Evolutionary conservation across 495 filamentous ascomycete species (phyloP).

Genomic region (Beverwykella pulmonaria): DNA sequence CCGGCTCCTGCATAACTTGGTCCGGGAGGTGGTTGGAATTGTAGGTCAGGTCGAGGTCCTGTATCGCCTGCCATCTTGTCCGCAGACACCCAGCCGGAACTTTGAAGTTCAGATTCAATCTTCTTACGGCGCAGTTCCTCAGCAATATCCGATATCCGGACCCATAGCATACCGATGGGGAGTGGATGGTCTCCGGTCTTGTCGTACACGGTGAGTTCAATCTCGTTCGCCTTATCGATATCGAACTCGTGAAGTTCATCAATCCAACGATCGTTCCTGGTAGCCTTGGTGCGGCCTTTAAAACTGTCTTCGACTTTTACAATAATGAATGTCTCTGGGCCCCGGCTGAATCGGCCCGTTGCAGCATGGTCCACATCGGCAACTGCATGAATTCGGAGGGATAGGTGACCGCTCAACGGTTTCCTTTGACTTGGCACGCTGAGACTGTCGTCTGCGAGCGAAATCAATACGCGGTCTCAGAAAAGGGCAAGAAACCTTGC

Average conservation of each 20-base stretch:
- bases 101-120: conserved; percentile 90
- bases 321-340: conserved; percentile 91
- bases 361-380: conserved; percentile 94
- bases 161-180: conserved; percentile 94
- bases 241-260: conserved; percentile 87
- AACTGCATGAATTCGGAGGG: conserved; percentile 82
- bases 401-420: conserved; percentile 85
- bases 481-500: neutral
- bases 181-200: conserved; percentile 86
- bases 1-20: conserved; percentile 41
- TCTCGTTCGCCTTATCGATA: conserved; percentile 97
- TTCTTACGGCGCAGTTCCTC: conserved; percentile 98
- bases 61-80: conserved; percentile 78
- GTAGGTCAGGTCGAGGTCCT: conserved; percentile 43
- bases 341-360: conserved; percentile 79
- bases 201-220: conserved; percentile 97
- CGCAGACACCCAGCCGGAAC: conserved; percentile 92
- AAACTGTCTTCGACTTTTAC: conserved; percentile 95
- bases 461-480: neutral
- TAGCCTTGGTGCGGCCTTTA: conserved; percentile 83
- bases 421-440: conserved; percentile 93
- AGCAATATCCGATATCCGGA: conserved; percentile 93
- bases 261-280: conserved; percentile 85
- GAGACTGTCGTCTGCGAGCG: conserved; percentile 82
- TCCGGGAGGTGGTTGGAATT: conserved; percentile 50